Evolutionary conservation across 768 basidiomycete genomes (phyloP).

Genomic region (Lanmaoa pseudosensibilis): DNA sequence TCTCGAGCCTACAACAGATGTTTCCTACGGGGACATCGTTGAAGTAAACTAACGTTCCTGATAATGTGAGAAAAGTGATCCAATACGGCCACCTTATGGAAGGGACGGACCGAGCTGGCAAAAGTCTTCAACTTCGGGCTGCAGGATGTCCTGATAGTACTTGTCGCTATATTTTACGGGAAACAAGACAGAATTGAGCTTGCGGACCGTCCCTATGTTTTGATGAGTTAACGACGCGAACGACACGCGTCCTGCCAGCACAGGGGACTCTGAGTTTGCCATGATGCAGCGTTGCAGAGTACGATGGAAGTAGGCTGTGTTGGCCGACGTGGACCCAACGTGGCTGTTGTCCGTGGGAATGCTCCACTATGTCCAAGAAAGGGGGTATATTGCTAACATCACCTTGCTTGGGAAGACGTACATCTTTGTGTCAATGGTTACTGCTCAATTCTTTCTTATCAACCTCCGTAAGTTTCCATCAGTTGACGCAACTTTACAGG

Average conservation of each 20-base stretch:
- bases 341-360: constrained; percentile 26
- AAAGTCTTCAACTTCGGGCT: constrained; percentile 78
- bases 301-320: constrained; percentile 17
- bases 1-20: constrained; percentile 82
- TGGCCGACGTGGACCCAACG: constrained; percentile 9
- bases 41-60: constrained; percentile 68
- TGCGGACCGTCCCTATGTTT: constrained; percentile 73
- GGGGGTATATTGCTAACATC: constrained; percentile 1
- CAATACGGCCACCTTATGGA: constrained; percentile 11
- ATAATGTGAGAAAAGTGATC: constrained; percentile 25
- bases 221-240: constrained; percentile 76
- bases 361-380: not conserved
- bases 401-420: constrained; percentile 19
- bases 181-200: constrained; percentile 74
- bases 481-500: constrained; percentile 24
- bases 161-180: constrained; percentile 88
- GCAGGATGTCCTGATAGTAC: constrained; percentile 80
- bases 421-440: constrained; percentile 17
- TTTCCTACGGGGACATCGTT: constrained; percentile 92
- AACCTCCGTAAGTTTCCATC: constrained; percentile 22
- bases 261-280: constrained; percentile 22
- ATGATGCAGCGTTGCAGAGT: constrained; percentile 16
- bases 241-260: constrained; percentile 47
- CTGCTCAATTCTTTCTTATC: constrained; percentile 25
- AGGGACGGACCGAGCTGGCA: constrained; percentile 78